Conservation (phyloP, 2,329 filamentous ascomycete species). For the Pseudogymnoascus sp. region DNA sequence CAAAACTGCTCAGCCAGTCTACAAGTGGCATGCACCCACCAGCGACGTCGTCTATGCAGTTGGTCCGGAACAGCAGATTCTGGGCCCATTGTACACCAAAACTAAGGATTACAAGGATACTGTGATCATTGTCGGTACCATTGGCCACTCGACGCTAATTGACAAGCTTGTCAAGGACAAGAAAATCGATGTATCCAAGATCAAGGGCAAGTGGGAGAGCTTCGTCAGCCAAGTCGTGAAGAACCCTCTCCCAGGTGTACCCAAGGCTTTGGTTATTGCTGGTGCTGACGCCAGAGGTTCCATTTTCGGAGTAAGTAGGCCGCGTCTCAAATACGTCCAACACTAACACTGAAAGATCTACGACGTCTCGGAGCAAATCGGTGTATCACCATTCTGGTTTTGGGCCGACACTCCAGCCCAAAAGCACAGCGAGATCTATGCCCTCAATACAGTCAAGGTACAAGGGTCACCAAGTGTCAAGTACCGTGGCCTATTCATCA, state of each 20-base stretch:
- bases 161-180: slow-evolving; percentile 45
- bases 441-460: slow-evolving; percentile 35
- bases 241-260: slow-evolving; percentile 46
- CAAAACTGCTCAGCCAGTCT: not conserved
- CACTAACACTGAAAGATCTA: not conserved
- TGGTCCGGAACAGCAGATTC: slow-evolving; percentile 34
- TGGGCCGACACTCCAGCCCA: slow-evolving; percentile 45
- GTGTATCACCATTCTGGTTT: slow-evolving; percentile 57
- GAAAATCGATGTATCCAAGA: slow-evolving; percentile 47
- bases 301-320: slow-evolving; percentile 49
- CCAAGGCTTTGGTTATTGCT: slow-evolving; percentile 55
- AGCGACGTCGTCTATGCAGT: slow-evolving; percentile 29
- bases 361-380: slow-evolving; percentile 23
- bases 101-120: slow-evolving; percentile 22
- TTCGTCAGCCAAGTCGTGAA: slow-evolving; percentile 52
- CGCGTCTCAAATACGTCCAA: not conserved
- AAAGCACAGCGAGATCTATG: slow-evolving; percentile 37
- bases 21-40: not conserved
- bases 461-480: slow-evolving; percentile 45
- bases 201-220: slow-evolving; percentile 60
- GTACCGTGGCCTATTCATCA: slow-evolving; percentile 51
- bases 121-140: slow-evolving; percentile 59
- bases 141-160: slow-evolving; percentile 55
- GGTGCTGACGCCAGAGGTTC: slow-evolving; percentile 58
- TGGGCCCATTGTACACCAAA: slow-evolving; percentile 38